Conservation (phyloP, 805 yeast genomes). For the Candida jianshihensis region DNA sequence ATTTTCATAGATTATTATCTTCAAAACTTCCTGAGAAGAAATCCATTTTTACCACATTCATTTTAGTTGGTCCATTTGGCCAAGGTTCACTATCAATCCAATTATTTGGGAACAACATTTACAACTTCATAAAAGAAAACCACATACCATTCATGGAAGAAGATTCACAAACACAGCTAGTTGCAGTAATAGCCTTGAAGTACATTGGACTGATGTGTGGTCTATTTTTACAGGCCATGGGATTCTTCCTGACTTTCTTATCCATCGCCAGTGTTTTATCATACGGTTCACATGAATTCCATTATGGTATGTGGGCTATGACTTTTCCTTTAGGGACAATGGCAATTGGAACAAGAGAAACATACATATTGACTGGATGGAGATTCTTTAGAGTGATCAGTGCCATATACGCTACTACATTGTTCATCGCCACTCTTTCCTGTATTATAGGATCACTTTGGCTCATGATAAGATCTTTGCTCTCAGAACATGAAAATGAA, state of each 20-base stretch:
- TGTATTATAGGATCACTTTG: slow-evolving; percentile 6
- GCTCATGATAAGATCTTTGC: slow-evolving; percentile 2
- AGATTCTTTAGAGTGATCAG: slow-evolving; percentile 56
- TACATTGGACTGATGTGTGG: slow-evolving; percentile 34
- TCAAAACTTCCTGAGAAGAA: slow-evolving; percentile 52
- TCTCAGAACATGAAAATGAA: not conserved
- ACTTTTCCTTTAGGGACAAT: slow-evolving; percentile 89
- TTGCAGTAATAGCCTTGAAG: slow-evolving; percentile 25
- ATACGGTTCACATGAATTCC: slow-evolving; percentile 33
- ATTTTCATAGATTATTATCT: slow-evolving; percentile 51
- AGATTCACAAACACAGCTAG: slow-evolving; percentile 9
- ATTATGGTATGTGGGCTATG: slow-evolving; percentile 69
- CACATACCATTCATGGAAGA: slow-evolving; percentile 11
- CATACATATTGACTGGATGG: slow-evolving; percentile 43
- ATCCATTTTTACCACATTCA: slow-evolving; percentile 56
- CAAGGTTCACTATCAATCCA: slow-evolving; percentile 74
- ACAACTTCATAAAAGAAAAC: slow-evolving; percentile 13
- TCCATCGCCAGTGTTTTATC: slow-evolving; percentile 30
- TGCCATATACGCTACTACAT: slow-evolving; percentile 49
- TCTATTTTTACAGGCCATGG: slow-evolving; percentile 43
- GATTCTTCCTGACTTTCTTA: slow-evolving; percentile 47
- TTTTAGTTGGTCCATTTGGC: slow-evolving; percentile 80
- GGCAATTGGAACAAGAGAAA: slow-evolving; percentile 49
- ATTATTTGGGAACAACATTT: slow-evolving; percentile 41
- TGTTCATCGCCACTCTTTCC: slow-evolving; percentile 31